phyloP scores from a whole-genome alignment of 768 basidiomycete species.

The Suillus americanus region DNA sequence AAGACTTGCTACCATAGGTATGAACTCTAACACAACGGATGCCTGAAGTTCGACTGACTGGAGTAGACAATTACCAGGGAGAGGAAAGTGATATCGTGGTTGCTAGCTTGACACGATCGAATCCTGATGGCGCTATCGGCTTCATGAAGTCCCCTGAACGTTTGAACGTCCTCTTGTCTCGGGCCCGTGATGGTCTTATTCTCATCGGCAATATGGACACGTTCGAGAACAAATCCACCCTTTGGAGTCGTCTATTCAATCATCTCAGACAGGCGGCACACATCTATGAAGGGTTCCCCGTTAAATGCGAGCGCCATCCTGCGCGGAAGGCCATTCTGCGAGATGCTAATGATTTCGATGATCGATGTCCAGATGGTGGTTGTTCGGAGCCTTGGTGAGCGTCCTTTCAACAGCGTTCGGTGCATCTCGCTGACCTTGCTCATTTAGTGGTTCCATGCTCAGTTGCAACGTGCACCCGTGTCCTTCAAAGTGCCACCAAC shows the following conservation, averaged over 20 bases:
- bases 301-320: slow-evolving; percentile 52
- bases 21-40: slow-evolving; percentile 7
- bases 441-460: slow-evolving; percentile 41
- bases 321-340: slow-evolving; percentile 36
- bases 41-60: not conserved
- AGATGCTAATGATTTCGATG: slow-evolving; percentile 46
- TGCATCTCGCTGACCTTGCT: slow-evolving; percentile 1
- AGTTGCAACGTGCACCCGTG: slow-evolving; percentile 52
- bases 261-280: slow-evolving; percentile 40
- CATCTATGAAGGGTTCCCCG: slow-evolving; percentile 58
- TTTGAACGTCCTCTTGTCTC: slow-evolving; percentile 62
- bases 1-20: slow-evolving; percentile 62
- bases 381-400: slow-evolving; percentile 55
- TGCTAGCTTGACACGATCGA: slow-evolving; percentile 56
- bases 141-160: slow-evolving; percentile 67
- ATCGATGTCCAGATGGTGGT: slow-evolving; percentile 57
- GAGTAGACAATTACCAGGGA: slow-evolving; percentile 66
- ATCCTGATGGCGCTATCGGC: slow-evolving; percentile 51
- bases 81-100: slow-evolving; percentile 67
- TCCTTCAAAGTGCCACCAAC: slow-evolving; percentile 58
- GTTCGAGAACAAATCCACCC: slow-evolving; percentile 45
- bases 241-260: slow-evolving; percentile 48
- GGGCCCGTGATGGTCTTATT: slow-evolving; percentile 56
- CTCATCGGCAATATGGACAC: slow-evolving; percentile 61
- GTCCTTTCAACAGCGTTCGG: not conserved